Base-by-base conservation (phyloP, 371 early-diverging fungal genomes). In the Lichtheimia ornata region DNA sequence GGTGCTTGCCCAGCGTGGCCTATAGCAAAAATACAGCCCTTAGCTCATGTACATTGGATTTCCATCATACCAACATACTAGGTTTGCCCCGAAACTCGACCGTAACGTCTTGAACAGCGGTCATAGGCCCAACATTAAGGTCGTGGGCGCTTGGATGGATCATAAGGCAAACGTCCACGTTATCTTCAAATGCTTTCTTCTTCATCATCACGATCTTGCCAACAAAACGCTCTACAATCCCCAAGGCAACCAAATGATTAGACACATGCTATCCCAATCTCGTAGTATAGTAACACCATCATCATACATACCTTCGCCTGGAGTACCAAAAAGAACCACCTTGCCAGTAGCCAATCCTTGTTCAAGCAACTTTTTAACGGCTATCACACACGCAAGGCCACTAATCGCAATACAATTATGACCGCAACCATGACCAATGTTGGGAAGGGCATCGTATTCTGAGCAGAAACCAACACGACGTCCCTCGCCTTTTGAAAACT, bases 151-250 rank as follows among this genome's bases (percentile, higher is more conserved):
- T 69, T 61, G 92, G 92, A 66, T 94, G 94, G 24, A 89, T 74
- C 92, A 94, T 94, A 74, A 93, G 67, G 62, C 89, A 84, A 3
- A 88, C 77, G 64, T 91, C 92, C 0, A 84, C 79, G n/a, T 65
- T 64, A 43, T 79, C 81, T 47, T 88, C 77, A 66, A 92, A 90
- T 7, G 88, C 90, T 3, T 86, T 82, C 11, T 79, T 73, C 7
- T 84, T 61, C 13, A 86, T 65, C 74, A 94, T 79, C 1, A 67
- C 63, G 56, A 91, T 87, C 65, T 94, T 94, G 49, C 93, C 94
- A 17, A 88, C 85, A 4, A 72, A 72, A 5, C 78, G 75, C 69
- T 92, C 90, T 60, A 57, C 25, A 51, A 22, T 49, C 9, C 1
- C 14, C 20, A 12, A 7, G 22, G 14, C 20, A 27, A 50, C 18